A percentile compares a stretch with the other conserved stretches of the same genome.
Evolutionary conservation across 441 rosid genomes (phyloP).

Genomic region (Sinapis alba): DNA sequence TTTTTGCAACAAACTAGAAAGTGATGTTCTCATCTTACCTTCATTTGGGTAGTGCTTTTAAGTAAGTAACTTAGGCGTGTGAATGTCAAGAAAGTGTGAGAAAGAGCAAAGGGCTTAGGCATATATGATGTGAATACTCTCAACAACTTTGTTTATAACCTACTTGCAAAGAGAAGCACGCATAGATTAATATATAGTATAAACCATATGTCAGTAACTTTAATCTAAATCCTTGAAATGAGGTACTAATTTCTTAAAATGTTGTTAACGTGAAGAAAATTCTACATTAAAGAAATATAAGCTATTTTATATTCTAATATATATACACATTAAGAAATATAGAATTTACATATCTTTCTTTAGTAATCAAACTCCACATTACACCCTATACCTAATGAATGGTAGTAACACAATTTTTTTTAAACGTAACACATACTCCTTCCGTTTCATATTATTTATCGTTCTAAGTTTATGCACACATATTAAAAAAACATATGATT

Average conservation of each 20-base stretch:
- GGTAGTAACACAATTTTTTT: background rate
- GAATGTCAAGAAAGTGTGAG: constrained; percentile 24
- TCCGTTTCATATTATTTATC: no score
- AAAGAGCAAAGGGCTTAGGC: constrained; percentile 14
- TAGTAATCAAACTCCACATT: background rate
- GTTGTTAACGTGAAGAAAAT: background rate
- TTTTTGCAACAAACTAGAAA: constrained; percentile 39
- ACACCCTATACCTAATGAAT: background rate
- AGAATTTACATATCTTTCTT: no score
- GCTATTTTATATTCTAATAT: background rate
- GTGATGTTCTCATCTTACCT: constrained; percentile 33
- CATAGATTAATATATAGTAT: background rate
- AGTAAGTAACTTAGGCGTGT: constrained; percentile 27
- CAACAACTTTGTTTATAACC: constrained; percentile 35
- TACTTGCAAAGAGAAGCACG: constrained; percentile 10
- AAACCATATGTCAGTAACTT: background rate
- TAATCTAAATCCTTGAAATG: background rate
- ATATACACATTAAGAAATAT: no score
- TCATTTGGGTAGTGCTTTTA: constrained; percentile 2
- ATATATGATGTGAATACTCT: constrained; percentile 38
- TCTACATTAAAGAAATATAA: background rate
- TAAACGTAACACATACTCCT: background rate
- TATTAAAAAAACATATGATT: no score
- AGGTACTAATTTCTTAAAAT: no score
- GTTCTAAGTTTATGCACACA: no score